Evolutionary conservation across 139 green algal species (phyloP).

Genomic region (Tetraselmis chui): DNA sequence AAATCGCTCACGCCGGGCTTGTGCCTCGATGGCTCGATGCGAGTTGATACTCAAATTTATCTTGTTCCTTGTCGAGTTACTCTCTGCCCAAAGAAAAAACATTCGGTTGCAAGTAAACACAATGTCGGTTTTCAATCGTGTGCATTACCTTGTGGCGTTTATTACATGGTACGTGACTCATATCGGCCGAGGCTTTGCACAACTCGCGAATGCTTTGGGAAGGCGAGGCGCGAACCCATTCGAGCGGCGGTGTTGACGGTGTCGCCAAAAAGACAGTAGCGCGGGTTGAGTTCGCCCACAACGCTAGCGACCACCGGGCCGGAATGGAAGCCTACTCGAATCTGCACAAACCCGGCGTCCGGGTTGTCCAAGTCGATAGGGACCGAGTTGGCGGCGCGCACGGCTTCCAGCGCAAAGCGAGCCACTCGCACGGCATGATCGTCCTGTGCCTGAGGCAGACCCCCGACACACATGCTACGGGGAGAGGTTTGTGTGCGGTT

Average conservation of each 20-base stretch:
- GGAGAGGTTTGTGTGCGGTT: too few relatives aligned
- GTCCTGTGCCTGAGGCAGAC: background rate
- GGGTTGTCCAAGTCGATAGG: background rate
- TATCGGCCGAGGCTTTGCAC: background rate
- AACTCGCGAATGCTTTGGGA: background rate
- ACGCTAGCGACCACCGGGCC: conserved; percentile 15
- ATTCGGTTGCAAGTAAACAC: background rate
- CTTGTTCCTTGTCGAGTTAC: background rate
- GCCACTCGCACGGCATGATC: conserved; percentile 9
- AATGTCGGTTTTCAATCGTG: background rate
- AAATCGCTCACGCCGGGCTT: background rate
- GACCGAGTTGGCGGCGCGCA: background rate
- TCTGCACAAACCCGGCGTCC: conserved; percentile 1
- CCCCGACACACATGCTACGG: conserved; percentile 14
- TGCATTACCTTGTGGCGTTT: too few relatives aligned
- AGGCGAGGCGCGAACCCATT: conserved; percentile 11
- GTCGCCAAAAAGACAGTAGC: conserved; percentile 19
- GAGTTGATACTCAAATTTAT: background rate
- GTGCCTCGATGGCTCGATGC: background rate
- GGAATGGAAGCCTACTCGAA: conserved; percentile 20
- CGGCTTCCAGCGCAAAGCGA: background rate
- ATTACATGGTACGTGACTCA: background rate
- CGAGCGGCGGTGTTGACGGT: conserved; percentile 18
- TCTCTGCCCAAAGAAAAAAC: conserved; percentile 8
- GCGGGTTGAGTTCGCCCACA: conserved; percentile 1